Evolutionary conservation across 2,329 filamentous ascomycete genomes (phyloP), one percentile per base, ranked within the genome.

Genomic region (Aureobasidium pullulans): DNA sequence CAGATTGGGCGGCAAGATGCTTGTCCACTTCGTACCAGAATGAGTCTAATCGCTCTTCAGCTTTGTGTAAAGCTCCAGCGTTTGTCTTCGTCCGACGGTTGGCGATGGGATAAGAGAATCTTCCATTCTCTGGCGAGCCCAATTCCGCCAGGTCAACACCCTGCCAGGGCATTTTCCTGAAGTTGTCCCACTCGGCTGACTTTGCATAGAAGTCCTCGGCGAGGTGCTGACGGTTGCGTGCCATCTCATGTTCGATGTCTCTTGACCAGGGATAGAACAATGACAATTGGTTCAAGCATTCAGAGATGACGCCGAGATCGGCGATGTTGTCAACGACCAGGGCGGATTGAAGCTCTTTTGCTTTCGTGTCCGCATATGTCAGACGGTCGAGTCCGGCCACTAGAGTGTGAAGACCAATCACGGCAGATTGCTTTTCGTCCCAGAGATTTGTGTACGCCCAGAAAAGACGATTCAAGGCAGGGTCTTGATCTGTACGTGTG

Each of bases 51-150:
- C 75, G 71, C 0, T 40, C 19, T 67, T 85, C 81, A 0, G 81
- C 79, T 2, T 50, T 63, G 6, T 75, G 72, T 66, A 84, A 71
- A 0, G 66, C 66, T 5, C 76, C 71, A 0, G 77, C 71, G 16
- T 74, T 82, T 7, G 76, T 73, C 59, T 72, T 72, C 2, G 71
- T 82, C 1, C 74, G 73, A 9, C 72, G 76, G 62, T 79, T 81
- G 2, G 77, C 71, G 6, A 72, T 72, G 54, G 77, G 81, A 73
- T 76, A 84, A 43, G 62, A 61, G 59, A 84, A 81, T 57, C 68
- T 75, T 1, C 69, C 69, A 3, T 68, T 68, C 0, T 70, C 68
- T 0, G 56, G 42, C 39, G 53, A 36, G 11, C 54, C 54, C 11
- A 57, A n/a, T 2, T 48, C 54, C 32, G 54, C 54, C n/a, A 57